Base-by-base conservation (phyloP, 2,329 filamentous ascomycete species). In the Exserohilum turcica region DNA sequence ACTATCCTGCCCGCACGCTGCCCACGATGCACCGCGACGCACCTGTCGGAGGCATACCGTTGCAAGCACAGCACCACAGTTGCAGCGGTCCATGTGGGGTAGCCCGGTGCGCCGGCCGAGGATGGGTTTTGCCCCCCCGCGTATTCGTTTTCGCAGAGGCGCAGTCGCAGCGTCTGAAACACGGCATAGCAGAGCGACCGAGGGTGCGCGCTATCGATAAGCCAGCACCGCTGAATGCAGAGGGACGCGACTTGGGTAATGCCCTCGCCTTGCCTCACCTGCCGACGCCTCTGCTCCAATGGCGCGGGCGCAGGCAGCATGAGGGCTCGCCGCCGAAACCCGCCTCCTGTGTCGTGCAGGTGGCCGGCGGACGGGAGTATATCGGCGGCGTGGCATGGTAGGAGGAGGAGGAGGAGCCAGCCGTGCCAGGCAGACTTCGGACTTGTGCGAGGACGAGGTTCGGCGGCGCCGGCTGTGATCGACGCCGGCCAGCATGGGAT, bases 141-240 rank as follows among this genome's bases (percentile, higher is more conserved):
- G 51, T 45, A 52, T 54, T 52, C 59, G 58, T 65, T 60, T 61
- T 53, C 56, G 52, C 54, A 57, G 70, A 71, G 71, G 70, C 70
- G 67, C 70, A 70, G 68, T 56, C 47, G 43, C 35, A 52, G 56
- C 52, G 56, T 63, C 62, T 67, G 67, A 73, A 73, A 73, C 70
- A 67, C 48, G 49, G 60, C 48, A 56, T 24, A 47, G n/a, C 31
- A 27, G n/a, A 36, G 18, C 56, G 58, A 36, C 32, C 56, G 58
- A 61, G 60, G 65, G n/a, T 32, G 64, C 53, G 51, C 55, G 61
- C 64, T 69, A 73, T 72, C 65, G 66, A 71, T 71, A 71, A 54
- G 57, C 63, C 61, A 56, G 48, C 50, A 51, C 56, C 40, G 60
- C 64, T 65, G 60, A 21, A 29, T n/a, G 38, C 27, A 21, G 38